phyloP scores from a whole-genome alignment of 1,139 yeast genomes.

The Debaryomyces robertsiae region DNA sequence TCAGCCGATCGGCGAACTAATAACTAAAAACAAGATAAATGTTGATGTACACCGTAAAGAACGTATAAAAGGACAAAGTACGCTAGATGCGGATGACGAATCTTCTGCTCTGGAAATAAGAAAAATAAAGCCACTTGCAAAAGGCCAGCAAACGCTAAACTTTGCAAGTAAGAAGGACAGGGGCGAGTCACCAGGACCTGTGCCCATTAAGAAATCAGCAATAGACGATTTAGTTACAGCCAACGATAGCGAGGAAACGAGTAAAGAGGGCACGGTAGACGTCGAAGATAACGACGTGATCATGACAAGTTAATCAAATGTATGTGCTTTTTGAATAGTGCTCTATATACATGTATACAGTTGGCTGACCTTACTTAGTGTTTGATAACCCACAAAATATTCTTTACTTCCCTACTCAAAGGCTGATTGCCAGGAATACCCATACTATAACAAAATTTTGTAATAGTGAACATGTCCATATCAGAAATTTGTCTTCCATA shows the following conservation, averaged over 20 bases:
- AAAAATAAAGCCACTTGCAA: constrained; percentile 22
- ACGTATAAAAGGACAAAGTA: background rate
- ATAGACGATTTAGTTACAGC: constrained; percentile 36
- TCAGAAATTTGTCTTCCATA: constrained; percentile 41
- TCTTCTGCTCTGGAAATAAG: constrained; percentile 5
- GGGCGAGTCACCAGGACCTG: constrained; percentile 16
- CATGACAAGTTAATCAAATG: constrained; percentile 18
- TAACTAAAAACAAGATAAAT: constrained; percentile 48
- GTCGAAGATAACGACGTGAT: constrained; percentile 19
- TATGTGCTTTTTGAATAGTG: constrained; percentile 1
- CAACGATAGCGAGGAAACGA: constrained; percentile 16
- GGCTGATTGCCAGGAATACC: constrained; percentile 26
- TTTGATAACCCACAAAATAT: constrained; percentile 36
- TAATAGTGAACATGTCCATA: constrained; percentile 31
- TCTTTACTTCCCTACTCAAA: constrained; percentile 31
- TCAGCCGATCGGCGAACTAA: constrained; percentile 53
- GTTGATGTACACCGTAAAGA: constrained; percentile 16
- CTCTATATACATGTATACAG: constrained; percentile 5
- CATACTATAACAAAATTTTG: constrained; percentile 26
- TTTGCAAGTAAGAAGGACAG: constrained; percentile 22
- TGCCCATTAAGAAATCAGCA: constrained; percentile 34
- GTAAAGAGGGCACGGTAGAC: constrained; percentile 18
- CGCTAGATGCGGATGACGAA: constrained; percentile 13
- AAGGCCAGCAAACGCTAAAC: constrained; percentile 42
- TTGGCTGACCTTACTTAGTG: constrained; percentile 1